Evolutionary conservation across 441 rosid genomes (phyloP).

Genomic region (Pelargonium fulgidum): DNA sequence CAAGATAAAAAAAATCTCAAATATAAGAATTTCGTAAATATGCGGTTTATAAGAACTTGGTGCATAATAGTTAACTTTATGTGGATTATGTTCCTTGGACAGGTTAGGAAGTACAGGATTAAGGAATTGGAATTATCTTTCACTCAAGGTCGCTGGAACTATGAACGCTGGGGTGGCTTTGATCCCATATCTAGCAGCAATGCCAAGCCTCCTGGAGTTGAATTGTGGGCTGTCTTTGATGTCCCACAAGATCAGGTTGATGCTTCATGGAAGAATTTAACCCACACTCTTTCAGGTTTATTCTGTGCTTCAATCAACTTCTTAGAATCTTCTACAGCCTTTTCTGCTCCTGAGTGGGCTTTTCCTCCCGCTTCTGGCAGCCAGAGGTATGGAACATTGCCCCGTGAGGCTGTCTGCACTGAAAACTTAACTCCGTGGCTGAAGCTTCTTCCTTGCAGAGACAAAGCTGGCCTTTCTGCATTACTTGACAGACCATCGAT

Average conservation of each 20-base stretch:
- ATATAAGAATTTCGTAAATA: not conserved
- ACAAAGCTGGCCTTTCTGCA: conserved; percentile 73
- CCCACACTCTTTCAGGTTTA: conserved; percentile 83
- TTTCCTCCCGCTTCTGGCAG: conserved; percentile 53
- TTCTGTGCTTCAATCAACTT: conserved; percentile 94
- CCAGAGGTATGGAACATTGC: conserved; percentile 78
- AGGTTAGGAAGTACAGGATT: conserved; percentile 69
- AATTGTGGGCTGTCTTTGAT: conserved; percentile 94
- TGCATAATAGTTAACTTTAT: conserved; percentile 8
- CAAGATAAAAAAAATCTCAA: not conserved
- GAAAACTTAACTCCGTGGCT: conserved; percentile 98
- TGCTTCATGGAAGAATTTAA: conserved; percentile 81
- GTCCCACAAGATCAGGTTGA: conserved; percentile 66
- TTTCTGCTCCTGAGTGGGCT: conserved; percentile 77
- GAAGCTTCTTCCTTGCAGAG: conserved; percentile 95
- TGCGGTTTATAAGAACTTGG: not conserved
- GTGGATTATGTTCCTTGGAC: conserved; percentile 22
- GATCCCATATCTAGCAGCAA: conserved; percentile 76
- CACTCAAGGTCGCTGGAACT: conserved; percentile 97
- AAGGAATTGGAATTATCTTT: conserved; percentile 94
- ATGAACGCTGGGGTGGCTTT: conserved; percentile 92
- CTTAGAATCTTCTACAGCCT: conserved; percentile 74
- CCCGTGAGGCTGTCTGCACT: conserved; percentile 97
- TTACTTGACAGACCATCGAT: conserved; percentile 86
- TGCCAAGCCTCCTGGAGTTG: conserved; percentile 96